Conservation (phyloP, 805 yeast species). For the Wickerhamiella sergipiensis region DNA sequence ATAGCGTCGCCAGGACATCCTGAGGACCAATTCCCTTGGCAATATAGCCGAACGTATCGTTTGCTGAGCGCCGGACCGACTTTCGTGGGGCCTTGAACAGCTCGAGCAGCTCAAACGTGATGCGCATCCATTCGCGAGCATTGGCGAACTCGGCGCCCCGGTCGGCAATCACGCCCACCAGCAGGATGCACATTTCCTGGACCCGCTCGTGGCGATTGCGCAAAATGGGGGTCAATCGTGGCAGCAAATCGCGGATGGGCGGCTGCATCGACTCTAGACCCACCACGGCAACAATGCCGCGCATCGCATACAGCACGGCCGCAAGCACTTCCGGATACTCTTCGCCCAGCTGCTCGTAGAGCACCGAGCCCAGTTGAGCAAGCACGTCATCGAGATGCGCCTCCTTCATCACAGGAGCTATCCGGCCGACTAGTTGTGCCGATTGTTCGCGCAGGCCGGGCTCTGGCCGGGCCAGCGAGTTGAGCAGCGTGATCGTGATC, state of each 20-base stretch:
- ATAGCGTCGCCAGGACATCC: constrained; percentile 71
- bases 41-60: constrained; percentile 79
- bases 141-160: constrained; percentile 69
- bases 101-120: constrained; percentile 80
- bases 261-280: constrained; percentile 59
- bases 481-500: constrained; percentile 46
- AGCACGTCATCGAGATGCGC: constrained; percentile 55
- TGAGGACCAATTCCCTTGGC: constrained; percentile 93
- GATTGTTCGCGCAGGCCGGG: constrained; percentile 72
- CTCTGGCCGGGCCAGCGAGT: constrained; percentile 55
- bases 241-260: constrained; percentile 66
- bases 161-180: constrained; percentile 73
- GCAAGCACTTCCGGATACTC: constrained; percentile 89
- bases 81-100: constrained; percentile 72
- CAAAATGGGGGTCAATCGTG: constrained; percentile 82
- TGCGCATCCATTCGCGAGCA: constrained; percentile 95
- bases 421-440: constrained; percentile 54
- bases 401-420: constrained; percentile 51
- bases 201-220: constrained; percentile 83
- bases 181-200: constrained; percentile 63
- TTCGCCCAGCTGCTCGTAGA: constrained; percentile 88
- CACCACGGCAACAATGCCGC: constrained; percentile 44
- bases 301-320: constrained; percentile 61
- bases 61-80: constrained; percentile 70
- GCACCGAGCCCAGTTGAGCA: constrained; percentile 54